These are phyloP conservation scores for Solanum acaule DNA, from an alignment of 257 asterid genomes.

Conservation along the genomic window DNA sequence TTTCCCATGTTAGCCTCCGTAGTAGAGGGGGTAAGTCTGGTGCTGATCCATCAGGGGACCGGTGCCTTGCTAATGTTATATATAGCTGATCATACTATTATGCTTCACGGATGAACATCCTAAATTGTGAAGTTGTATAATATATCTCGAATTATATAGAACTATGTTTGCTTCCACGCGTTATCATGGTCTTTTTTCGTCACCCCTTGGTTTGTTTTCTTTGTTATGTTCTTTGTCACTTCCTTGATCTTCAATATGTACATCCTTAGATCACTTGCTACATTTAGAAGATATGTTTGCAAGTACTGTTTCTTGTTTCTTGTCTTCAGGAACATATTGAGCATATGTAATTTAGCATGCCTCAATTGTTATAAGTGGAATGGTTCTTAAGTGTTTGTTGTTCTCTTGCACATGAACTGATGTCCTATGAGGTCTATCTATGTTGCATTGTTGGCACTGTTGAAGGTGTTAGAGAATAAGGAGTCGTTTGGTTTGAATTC, in stretches of 20 bases:
- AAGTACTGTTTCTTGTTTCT: neutral
- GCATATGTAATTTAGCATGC: neutral
- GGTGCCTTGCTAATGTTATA: conserved; percentile 2
- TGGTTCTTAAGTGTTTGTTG: neutral
- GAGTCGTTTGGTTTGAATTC: too few relatives aligned
- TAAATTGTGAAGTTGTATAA: neutral
- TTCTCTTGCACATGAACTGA: neutral
- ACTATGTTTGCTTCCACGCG: neutral
- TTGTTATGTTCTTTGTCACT: neutral
- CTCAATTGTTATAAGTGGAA: neutral
- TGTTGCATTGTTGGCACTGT: neutral
- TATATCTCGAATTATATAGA: neutral
- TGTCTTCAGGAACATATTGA: neutral
- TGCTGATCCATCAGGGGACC: neutral
- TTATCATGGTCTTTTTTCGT: neutral
- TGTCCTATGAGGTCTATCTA: neutral
- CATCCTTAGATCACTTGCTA: neutral
- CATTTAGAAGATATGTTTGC: neutral
- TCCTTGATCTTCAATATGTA: neutral
- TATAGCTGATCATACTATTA: neutral
- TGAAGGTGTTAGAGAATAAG: neutral
- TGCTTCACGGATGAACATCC: conserved; percentile 4
- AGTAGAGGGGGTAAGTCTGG: neutral
- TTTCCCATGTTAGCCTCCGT: neutral
- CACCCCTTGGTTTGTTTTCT: neutral